These are phyloP conservation scores for Kwoniella shivajii DNA, from an alignment of 1,284 basidiomycete species.

Conservation along the genomic window DNA sequence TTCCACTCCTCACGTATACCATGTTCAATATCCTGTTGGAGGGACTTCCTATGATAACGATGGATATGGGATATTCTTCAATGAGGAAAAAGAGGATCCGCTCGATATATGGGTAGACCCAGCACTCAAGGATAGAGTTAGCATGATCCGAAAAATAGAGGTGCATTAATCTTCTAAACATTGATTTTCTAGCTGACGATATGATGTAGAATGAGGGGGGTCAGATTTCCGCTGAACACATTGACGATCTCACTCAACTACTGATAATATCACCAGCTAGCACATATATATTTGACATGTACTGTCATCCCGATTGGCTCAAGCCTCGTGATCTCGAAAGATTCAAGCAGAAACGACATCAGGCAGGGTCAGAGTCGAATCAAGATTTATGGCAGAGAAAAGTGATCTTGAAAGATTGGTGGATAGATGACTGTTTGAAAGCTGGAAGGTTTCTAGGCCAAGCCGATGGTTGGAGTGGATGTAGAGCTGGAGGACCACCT, in stretches of 20 bases:
- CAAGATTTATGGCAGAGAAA: slow-evolving; percentile 27
- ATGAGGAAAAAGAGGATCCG: slow-evolving; percentile 11
- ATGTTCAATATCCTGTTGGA: slow-evolving; percentile 20
- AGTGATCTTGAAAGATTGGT: slow-evolving; percentile 28
- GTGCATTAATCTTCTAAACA: slow-evolving; percentile 4
- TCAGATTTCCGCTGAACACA: slow-evolving; percentile 22
- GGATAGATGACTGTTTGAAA: slow-evolving; percentile 23
- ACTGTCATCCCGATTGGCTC: slow-evolving; percentile 36
- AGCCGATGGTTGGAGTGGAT: slow-evolving; percentile 28
- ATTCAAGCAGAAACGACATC: not conserved
- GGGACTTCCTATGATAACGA: slow-evolving; percentile 14
- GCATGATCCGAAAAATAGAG: slow-evolving; percentile 16
- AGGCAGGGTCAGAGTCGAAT: not conserved
- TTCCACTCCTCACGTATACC: not conserved
- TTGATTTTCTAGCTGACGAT: not conserved
- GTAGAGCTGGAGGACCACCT: slow-evolving; percentile 28
- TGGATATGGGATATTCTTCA: slow-evolving; percentile 24
- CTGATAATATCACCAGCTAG: slow-evolving; percentile 28
- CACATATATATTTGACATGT: slow-evolving; percentile 29
- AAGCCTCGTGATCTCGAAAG: not conserved
- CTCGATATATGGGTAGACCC: slow-evolving; percentile 23
- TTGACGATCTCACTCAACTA: slow-evolving; percentile 16
- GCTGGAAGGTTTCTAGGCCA: slow-evolving; percentile 29
- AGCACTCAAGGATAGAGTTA: slow-evolving; percentile 8
- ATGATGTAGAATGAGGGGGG: slow-evolving; percentile 24